Conservation (phyloP, 78 protist species). For the Dictyostelium firmibasis region DNA sequence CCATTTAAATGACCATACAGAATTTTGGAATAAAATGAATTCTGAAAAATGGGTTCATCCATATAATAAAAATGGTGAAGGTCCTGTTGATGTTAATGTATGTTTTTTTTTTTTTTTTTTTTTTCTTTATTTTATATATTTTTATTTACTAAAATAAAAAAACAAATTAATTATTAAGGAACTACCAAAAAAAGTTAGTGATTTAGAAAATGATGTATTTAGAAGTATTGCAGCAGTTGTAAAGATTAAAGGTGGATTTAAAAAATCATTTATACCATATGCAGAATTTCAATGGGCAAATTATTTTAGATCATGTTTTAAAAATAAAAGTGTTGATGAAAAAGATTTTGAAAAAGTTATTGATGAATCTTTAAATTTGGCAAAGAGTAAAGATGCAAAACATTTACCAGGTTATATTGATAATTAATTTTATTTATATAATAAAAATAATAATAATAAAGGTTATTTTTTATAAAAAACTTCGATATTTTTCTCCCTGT, state of each 20-base stretch:
- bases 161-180: not conserved
- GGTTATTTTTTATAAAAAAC: too few species aligned
- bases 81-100: slow-evolving; percentile 30
- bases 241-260: slow-evolving; percentile 76
- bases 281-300: slow-evolving; percentile 81
- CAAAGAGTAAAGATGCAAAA: slow-evolving; percentile 13
- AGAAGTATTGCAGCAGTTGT: slow-evolving; percentile 75
- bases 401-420: slow-evolving; percentile 45
- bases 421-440: not conserved
- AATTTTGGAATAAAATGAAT: slow-evolving; percentile 62
- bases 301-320: slow-evolving; percentile 39
- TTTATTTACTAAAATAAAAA: too few species aligned
- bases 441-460: too few species aligned
- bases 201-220: slow-evolving; percentile 43
- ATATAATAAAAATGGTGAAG: slow-evolving; percentile 63
- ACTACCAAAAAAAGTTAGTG: slow-evolving; percentile 13
- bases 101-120: too few species aligned
- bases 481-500: too few species aligned
- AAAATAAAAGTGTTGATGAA: too few species aligned
- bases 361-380: slow-evolving; percentile 40
- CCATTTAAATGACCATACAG: not conserved
- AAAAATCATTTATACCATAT: slow-evolving; percentile 66
- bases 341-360: slow-evolving; percentile 14
- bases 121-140: too few species aligned
- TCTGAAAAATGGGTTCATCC: slow-evolving; percentile 71